These are phyloP conservation scores for Chrysopogon serrulatus DNA, from an alignment of 176 grass and related monocot species.

Conservation along the genomic window DNA sequence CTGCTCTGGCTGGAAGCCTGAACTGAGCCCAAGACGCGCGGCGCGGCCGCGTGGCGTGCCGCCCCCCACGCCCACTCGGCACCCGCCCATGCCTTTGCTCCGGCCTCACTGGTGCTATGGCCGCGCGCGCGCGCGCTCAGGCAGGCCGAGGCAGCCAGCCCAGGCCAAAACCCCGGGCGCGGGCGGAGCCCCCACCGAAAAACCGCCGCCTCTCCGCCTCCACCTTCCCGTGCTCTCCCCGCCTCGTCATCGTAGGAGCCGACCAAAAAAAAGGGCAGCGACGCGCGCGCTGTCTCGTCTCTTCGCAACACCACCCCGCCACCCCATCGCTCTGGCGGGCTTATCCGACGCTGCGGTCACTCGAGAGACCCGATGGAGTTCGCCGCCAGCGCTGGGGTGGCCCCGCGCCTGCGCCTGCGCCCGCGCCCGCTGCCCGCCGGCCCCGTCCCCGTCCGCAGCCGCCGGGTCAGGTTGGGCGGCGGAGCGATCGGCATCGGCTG, in stretches of 20 bases:
- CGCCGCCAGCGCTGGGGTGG: conserved; percentile 10
- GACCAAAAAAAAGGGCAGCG: neutral
- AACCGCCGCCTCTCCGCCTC: neutral
- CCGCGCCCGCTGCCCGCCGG: neutral
- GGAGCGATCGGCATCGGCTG: neutral
- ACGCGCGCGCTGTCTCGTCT: neutral
- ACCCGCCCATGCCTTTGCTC: too few species aligned
- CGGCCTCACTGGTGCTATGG: too few species aligned
- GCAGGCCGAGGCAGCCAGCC: neutral
- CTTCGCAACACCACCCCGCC: neutral
- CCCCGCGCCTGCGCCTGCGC: neutral
- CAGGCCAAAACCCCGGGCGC: neutral
- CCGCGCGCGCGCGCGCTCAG: neutral
- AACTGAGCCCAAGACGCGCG: neutral
- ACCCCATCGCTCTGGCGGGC: neutral
- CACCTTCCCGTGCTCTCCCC: neutral
- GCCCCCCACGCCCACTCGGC: too few species aligned
- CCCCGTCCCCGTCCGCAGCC: neutral
- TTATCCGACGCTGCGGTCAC: neutral
- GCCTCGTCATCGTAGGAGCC: neutral
- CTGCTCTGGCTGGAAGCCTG: too few species aligned
- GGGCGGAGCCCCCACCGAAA: neutral
- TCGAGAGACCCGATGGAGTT: neutral
- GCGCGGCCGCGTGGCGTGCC: neutral
- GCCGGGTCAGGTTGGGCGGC: neutral